Percentiles rank a stretch among this genome's conserved stretches.
phyloP scores from a whole-genome alignment of 768 basidiomycete species.

The Hypholoma sublateritium region DNA sequence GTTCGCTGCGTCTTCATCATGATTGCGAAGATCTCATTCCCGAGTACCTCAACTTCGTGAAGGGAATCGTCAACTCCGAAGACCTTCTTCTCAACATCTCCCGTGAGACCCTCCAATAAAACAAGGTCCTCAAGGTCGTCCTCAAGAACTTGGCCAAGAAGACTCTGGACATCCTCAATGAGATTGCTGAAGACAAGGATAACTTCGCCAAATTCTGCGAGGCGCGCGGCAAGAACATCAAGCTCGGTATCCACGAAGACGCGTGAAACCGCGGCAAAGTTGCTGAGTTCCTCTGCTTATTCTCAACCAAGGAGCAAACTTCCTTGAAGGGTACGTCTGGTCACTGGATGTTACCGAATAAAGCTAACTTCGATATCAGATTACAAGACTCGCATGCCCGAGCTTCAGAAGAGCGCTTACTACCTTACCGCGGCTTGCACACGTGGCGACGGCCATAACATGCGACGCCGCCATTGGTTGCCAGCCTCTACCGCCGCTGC shows the following conservation, averaged over 20 bases:
- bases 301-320: conserved; percentile 93
- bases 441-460: no score
- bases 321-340: conserved; percentile 80
- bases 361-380: conserved; percentile 43
- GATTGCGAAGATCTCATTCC: conserved; percentile 99
- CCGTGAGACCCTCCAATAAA: conserved; percentile 98
- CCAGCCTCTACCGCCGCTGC: no score
- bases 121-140: conserved; percentile 99
- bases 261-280: conserved; percentile 99
- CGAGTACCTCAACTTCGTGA: conserved; percentile 99
- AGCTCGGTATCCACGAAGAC: conserved; percentile 99
- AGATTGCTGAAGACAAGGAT: conserved; percentile 99
- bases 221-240: conserved; percentile 98
- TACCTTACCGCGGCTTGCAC: conserved; percentile 99
- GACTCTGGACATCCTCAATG: conserved; percentile 88
- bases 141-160: conserved; percentile 99
- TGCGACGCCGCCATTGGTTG: no score
- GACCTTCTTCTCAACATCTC: conserved; percentile 99
- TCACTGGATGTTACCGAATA: not conserved
- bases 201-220: conserved; percentile 97
- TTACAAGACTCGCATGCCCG: conserved; percentile 99
- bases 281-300: conserved; percentile 98
- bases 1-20: conserved; percentile 99
- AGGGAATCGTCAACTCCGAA: conserved; percentile 99
- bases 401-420: conserved; percentile 98